Evolutionary conservation across 345 rosid species (phyloP).

Genomic region (Brassica rapa): DNA sequence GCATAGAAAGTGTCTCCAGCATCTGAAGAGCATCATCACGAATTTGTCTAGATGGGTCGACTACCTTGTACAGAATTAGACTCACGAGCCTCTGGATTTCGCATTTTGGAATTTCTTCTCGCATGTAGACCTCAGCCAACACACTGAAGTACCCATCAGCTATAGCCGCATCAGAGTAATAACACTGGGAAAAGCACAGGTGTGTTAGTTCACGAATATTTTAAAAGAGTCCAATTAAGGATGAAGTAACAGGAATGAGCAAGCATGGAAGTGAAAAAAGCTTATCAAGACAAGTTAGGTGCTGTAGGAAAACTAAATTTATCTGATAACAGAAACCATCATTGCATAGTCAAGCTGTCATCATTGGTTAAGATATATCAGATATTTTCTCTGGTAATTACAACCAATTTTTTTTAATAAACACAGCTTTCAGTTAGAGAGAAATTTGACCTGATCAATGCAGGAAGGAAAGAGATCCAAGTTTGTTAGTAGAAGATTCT

Average conservation of each 20-base stretch:
- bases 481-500: slow-evolving; percentile 92
- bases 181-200: slow-evolving; percentile 66
- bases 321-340: slow-evolving; percentile 21
- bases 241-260: slow-evolving; percentile 10
- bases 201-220: slow-evolving; percentile 25
- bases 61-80: slow-evolving; percentile 95
- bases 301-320: slow-evolving; percentile 7
- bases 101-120: slow-evolving; percentile 95
- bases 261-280: slow-evolving; percentile 24
- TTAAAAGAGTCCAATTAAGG: slow-evolving; percentile 11
- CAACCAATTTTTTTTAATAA: background rate
- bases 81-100: slow-evolving; percentile 95
- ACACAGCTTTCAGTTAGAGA: slow-evolving; percentile 28
- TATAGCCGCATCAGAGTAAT: slow-evolving; percentile 89
- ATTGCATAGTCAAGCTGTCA: slow-evolving; percentile 11
- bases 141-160: slow-evolving; percentile 99
- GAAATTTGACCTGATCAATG: slow-evolving; percentile 82
- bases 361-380: slow-evolving; percentile 11
- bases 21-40: slow-evolving; percentile 99
- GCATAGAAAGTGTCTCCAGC: slow-evolving; percentile 97
- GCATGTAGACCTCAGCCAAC: slow-evolving; percentile 98
- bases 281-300: slow-evolving; percentile 20
- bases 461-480: slow-evolving; percentile 97
- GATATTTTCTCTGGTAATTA: slow-evolving; percentile 15
- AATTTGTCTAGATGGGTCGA: slow-evolving; percentile 95